phyloP scores from a whole-genome alignment of 1,139 yeast genomes.

The Suhomyces panamericanus region DNA sequence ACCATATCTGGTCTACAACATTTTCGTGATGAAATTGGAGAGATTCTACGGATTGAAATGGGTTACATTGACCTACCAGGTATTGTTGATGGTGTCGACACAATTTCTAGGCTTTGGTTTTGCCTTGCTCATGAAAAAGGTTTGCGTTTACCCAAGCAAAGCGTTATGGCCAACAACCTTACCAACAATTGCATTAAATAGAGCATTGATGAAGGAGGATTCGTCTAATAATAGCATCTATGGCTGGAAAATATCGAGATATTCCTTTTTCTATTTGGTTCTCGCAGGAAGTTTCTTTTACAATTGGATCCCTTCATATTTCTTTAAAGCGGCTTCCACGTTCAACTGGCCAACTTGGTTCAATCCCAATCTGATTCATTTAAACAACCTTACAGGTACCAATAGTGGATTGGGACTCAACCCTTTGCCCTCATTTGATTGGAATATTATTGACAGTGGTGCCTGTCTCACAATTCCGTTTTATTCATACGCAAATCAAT shows the following conservation, averaged over 20 bases:
- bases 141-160: constrained; percentile 46
- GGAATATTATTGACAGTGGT: constrained; percentile 43
- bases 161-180: constrained; percentile 50
- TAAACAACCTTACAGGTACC: constrained; percentile 41
- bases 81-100: constrained; percentile 40
- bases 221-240: constrained; percentile 25
- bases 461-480: constrained; percentile 47
- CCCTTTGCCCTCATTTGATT: constrained; percentile 47
- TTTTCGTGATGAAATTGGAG: constrained; percentile 47
- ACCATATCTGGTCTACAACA: constrained; percentile 47
- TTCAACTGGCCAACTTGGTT: constrained; percentile 55
- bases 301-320: constrained; percentile 46
- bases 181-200: constrained; percentile 46
- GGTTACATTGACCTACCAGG: constrained; percentile 43
- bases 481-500: constrained; percentile 43
- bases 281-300: constrained; percentile 37
- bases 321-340: constrained; percentile 42
- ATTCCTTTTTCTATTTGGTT: constrained; percentile 39
- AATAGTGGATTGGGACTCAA: constrained; percentile 44
- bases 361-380: constrained; percentile 39
- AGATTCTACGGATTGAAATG: constrained; percentile 46
- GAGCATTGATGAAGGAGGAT: constrained; percentile 42
- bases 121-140: constrained; percentile 47
- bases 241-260: constrained; percentile 46
- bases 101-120: constrained; percentile 51